Percentiles rank a stretch among this genome's conserved stretches.
Evolutionary conservation across 2,329 filamentous ascomycete species (phyloP).

Genomic region (Calycina herbarum): DNA sequence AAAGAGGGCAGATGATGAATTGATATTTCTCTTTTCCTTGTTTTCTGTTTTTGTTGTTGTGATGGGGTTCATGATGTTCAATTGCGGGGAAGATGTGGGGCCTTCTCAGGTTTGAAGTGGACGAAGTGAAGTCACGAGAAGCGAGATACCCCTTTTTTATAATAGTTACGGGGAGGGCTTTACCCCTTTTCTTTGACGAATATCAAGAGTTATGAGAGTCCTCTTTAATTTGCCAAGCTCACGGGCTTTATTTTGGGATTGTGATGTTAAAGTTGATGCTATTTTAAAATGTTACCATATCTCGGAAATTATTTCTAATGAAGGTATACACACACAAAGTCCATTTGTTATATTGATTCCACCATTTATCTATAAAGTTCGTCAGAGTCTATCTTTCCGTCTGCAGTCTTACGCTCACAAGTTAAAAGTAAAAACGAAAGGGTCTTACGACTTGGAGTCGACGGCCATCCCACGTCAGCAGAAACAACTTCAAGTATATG

Average conservation of each 20-base stretch:
- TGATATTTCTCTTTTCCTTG: slow-evolving; percentile 2
- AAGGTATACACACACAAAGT: too few relatives aligned
- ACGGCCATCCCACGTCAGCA: background rate
- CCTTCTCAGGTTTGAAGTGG: background rate
- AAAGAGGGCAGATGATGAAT: slow-evolving; percentile 1
- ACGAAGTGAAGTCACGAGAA: slow-evolving; percentile 7
- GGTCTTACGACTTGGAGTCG: background rate
- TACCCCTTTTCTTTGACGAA: background rate
- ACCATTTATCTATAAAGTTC: too few relatives aligned
- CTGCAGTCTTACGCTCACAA: too few relatives aligned
- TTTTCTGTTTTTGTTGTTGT: background rate
- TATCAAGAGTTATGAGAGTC: background rate
- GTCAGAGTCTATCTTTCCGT: too few relatives aligned
- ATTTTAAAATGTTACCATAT: too few relatives aligned
- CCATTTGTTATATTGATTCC: too few relatives aligned
- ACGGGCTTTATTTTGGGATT: too few relatives aligned
- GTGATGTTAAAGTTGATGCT: too few relatives aligned
- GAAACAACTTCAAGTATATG: too few relatives aligned
- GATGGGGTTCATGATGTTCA: background rate
- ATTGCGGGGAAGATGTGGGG: slow-evolving; percentile 4
- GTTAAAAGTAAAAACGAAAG: too few relatives aligned
- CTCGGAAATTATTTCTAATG: too few relatives aligned
- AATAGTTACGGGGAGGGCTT: background rate
- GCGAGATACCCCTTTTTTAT: slow-evolving; percentile 2
- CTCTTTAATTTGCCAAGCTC: too few relatives aligned